Conservation (phyloP, 192 early-diverging fungal genomes). For the Thamnidium elegans region DNA sequence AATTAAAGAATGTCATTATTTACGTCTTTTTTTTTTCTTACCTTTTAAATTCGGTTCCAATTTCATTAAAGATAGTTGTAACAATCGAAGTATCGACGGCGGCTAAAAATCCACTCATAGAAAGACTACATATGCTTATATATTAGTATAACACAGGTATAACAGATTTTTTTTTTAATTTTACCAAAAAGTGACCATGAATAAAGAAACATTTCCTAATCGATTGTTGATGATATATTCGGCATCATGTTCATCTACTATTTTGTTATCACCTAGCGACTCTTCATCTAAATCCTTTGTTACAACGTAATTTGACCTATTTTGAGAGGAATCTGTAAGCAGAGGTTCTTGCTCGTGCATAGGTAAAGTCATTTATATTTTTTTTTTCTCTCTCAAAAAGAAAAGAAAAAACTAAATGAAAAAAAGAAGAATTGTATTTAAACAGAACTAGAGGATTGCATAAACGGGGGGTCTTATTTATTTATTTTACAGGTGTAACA, state of each 20-base stretch:
- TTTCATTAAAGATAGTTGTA: conserved; percentile 30
- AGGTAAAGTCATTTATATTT: no score
- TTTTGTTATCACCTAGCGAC: not conserved
- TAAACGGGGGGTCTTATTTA: no score
- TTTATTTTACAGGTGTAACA: no score
- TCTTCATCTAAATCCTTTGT: conserved; percentile 1
- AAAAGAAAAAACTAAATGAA: no score
- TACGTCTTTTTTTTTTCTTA: not conserved
- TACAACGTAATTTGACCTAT: no score
- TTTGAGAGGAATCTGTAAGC: no score
- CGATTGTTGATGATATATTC: conserved; percentile 5
- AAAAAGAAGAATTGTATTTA: no score
- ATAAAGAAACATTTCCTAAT: conserved; percentile 3
- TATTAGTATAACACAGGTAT: not conserved
- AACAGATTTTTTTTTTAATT: not conserved
- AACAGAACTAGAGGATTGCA: no score
- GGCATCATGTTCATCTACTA: not conserved
- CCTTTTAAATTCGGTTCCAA: conserved; percentile 36
- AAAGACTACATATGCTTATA: conserved; percentile 16
- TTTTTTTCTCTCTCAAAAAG: no score
- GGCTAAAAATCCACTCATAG: conserved; percentile 24
- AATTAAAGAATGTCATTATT: not conserved
- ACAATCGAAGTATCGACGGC: conserved; percentile 33
- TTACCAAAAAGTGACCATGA: conserved; percentile 10
- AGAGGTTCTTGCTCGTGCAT: no score